Evolutionary conservation across 768 basidiomycete species (phyloP).

Genomic region (Naganishia vaughanmartiniae): DNA sequence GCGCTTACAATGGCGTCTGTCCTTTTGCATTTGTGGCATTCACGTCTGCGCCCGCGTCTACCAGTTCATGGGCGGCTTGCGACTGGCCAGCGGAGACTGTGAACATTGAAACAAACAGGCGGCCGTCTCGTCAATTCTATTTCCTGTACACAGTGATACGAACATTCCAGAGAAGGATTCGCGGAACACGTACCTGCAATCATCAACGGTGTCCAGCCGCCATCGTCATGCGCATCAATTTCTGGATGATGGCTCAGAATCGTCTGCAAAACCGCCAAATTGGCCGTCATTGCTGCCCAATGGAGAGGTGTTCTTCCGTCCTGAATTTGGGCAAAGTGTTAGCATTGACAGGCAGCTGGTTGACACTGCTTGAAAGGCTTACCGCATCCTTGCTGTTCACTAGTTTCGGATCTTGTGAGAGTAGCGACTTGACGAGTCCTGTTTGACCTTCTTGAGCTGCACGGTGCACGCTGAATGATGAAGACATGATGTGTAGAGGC

Average conservation of each 20-base stretch:
- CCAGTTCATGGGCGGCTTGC: constrained; percentile 47
- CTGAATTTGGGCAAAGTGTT: constrained; percentile 30
- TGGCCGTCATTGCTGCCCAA: constrained; percentile 49
- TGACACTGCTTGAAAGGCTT: constrained; percentile 6
- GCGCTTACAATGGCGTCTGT: constrained; percentile 50
- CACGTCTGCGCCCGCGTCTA: constrained; percentile 48
- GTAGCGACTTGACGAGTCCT: constrained; percentile 47
- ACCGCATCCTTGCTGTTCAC: constrained; percentile 50
- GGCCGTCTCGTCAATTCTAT: too few relatives aligned
- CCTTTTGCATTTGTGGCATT: constrained; percentile 51
- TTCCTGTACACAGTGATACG: too few relatives aligned
- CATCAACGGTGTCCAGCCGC: constrained; percentile 53
- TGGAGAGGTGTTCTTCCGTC: constrained; percentile 52
- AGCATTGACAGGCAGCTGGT: too few relatives aligned
- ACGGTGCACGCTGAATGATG: constrained; percentile 48
- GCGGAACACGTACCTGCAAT: constrained; percentile 45
- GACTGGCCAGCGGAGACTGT: constrained; percentile 47
- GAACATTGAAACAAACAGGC: neutral
- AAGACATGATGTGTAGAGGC: constrained; percentile 36
- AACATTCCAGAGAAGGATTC: neutral
- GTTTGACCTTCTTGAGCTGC: constrained; percentile 52
- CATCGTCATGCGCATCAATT: constrained; percentile 45
- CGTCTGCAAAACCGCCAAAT: constrained; percentile 44
- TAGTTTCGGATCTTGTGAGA: constrained; percentile 43
- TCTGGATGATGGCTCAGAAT: constrained; percentile 44